These are phyloP conservation scores for Exophiala viscosa DNA, from an alignment of 2,329 filamentous ascomycete genomes.

Conservation along the genomic window DNA sequence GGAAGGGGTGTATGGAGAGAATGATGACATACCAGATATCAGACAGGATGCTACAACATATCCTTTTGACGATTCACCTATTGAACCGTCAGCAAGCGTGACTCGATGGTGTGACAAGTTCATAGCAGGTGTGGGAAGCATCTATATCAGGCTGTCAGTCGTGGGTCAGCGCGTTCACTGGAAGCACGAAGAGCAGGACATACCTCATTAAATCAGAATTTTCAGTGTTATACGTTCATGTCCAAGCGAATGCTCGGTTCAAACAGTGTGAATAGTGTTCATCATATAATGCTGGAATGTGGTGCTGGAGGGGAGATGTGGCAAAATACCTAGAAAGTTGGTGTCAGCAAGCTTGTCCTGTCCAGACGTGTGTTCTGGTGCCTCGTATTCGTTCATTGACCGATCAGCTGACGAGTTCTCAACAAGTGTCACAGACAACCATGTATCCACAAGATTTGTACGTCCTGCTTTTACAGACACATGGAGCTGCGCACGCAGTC, in stretches of 20 bases:
- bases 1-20: neutral
- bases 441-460: slow-evolving; percentile 62
- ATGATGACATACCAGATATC: slow-evolving; percentile 5
- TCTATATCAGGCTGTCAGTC: slow-evolving; percentile 34
- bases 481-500: slow-evolving; percentile 52
- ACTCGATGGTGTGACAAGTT: neutral
- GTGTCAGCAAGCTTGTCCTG: slow-evolving; percentile 20
- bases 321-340: slow-evolving; percentile 31
- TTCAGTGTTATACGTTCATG: slow-evolving; percentile 60
- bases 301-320: slow-evolving; percentile 29
- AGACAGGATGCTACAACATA: neutral
- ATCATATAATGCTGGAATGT: slow-evolving; percentile 54
- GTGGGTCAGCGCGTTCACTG: slow-evolving; percentile 10
- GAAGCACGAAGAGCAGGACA: slow-evolving; percentile 23
- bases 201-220: slow-evolving; percentile 71
- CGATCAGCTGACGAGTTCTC: slow-evolving; percentile 65
- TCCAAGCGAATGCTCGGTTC: slow-evolving; percentile 51
- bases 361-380: slow-evolving; percentile 21
- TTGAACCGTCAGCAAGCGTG: slow-evolving; percentile 11
- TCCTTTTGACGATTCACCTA: neutral
- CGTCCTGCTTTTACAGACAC: slow-evolving; percentile 55
- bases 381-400: slow-evolving; percentile 11
- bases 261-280: slow-evolving; percentile 71
- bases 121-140: slow-evolving; percentile 37
- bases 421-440: slow-evolving; percentile 58